phyloP scores from a whole-genome alignment of 176 grass and related monocot genomes.

The maize (Zea mays) region DNA sequence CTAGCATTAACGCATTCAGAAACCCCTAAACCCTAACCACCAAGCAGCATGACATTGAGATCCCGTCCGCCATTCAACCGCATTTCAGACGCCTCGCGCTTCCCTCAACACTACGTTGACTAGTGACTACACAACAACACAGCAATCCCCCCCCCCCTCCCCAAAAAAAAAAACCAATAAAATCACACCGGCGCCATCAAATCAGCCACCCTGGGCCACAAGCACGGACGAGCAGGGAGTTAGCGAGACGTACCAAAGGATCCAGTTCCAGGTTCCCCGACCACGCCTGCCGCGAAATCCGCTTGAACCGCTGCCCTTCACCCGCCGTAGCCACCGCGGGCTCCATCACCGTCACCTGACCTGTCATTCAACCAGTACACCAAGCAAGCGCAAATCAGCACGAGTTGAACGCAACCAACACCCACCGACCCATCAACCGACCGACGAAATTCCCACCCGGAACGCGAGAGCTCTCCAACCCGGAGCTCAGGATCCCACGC shows the following conservation, averaged over 20 bases:
- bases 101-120: conserved; percentile 18
- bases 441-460: conserved; percentile 18
- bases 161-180: neutral
- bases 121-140: neutral
- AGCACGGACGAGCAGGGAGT: conserved; percentile 11
- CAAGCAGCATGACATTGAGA: conserved; percentile 20
- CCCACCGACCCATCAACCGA: neutral
- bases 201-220: neutral
- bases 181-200: conserved; percentile 30
- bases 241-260: conserved; percentile 61
- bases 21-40: conserved; percentile 34
- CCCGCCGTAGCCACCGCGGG: conserved; percentile 47
- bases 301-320: conserved; percentile 76
- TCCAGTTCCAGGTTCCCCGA: conserved; percentile 61
- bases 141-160: neutral
- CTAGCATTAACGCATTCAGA: conserved; percentile 11
- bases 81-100: conserved; percentile 30
- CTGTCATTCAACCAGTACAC: conserved; percentile 21
- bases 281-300: conserved; percentile 60
- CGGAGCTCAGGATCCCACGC: conserved; percentile 48
- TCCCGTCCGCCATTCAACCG: neutral
- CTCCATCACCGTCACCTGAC: conserved; percentile 47
- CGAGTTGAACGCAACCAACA: neutral
- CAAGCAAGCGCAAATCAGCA: conserved; percentile 18
- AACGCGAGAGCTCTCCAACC: conserved; percentile 22